Conservation (phyloP, 371 early-diverging fungal genomes). For the Synchytrium microbalum region DNA sequence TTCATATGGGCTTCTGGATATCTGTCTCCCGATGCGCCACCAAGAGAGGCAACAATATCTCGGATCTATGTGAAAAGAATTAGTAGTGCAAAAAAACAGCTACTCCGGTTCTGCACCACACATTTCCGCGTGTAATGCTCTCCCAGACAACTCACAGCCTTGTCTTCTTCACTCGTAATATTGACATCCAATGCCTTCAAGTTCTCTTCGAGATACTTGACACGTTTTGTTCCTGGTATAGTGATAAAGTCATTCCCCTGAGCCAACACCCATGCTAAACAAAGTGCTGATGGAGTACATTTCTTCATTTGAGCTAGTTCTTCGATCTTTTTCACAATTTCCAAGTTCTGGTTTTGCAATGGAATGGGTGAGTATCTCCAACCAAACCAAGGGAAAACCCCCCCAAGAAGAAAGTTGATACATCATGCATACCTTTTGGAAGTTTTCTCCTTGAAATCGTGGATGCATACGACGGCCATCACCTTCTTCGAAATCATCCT, state of each 20-base stretch:
- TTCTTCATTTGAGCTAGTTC: slow-evolving; percentile 35
- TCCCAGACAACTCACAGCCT: slow-evolving; percentile 9
- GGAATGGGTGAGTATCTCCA: no score
- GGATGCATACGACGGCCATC: slow-evolving; percentile 41
- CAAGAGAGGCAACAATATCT: no score
- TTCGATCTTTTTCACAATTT: slow-evolving; percentile 40
- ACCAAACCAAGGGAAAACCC: no score
- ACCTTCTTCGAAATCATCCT: slow-evolving; percentile 33
- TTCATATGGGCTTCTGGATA: no score
- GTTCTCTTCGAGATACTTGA: slow-evolving; percentile 46
- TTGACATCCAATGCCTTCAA: slow-evolving; percentile 25
- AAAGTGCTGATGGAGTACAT: slow-evolving; percentile 34
- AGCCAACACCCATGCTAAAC: slow-evolving; percentile 49
- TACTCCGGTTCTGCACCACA: no score
- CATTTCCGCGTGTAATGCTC: background rate
- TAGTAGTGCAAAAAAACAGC: no score
- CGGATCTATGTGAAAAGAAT: no score
- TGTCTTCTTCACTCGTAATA: slow-evolving; percentile 31
- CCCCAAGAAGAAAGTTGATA: no score
- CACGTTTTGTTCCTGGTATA: slow-evolving; percentile 42
- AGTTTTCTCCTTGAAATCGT: slow-evolving; percentile 40
- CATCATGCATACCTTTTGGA: no score
- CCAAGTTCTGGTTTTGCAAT: no score
- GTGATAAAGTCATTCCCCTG: slow-evolving; percentile 35
- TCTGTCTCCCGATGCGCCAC: no score